These are phyloP conservation scores for Fusarium nisikadoi DNA, from an alignment of 2,329 filamentous ascomycete genomes.

Conservation along the genomic window DNA sequence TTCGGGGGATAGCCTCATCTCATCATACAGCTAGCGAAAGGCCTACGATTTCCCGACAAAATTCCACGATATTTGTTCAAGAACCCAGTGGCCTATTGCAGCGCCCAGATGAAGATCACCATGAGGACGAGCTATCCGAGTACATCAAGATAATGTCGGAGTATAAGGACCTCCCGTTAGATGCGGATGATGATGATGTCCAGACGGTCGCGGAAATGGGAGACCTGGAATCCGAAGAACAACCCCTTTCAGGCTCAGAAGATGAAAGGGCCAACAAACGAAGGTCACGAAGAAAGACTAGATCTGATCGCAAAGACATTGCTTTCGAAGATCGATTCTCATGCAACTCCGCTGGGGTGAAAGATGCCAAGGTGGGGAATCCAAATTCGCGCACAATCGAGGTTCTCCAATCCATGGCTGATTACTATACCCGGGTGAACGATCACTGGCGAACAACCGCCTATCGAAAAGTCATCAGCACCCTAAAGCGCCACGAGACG, in stretches of 20 bases:
- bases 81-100: not conserved
- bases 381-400: constrained; percentile 82
- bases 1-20: constrained; percentile 17
- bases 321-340: constrained; percentile 62
- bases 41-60: not conserved
- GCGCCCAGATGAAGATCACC: not conserved
- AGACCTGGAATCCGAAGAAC: constrained; percentile 24
- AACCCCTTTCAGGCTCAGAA: constrained; percentile 36
- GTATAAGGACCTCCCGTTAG: constrained; percentile 67
- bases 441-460: constrained; percentile 81
- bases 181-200: constrained; percentile 60
- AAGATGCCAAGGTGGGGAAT: constrained; percentile 59
- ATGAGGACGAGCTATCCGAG: constrained; percentile 68
- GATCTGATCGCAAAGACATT: constrained; percentile 43
- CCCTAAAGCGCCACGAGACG: constrained; percentile 71
- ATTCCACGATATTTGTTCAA: not conserved
- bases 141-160: constrained; percentile 72
- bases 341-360: constrained; percentile 64
- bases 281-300: constrained; percentile 36
- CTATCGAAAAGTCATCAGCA: constrained; percentile 82
- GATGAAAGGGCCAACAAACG: constrained; percentile 31
- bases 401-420: constrained; percentile 80
- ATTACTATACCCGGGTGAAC: constrained; percentile 78
- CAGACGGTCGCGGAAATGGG: constrained; percentile 26
- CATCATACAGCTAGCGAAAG: not conserved